Base-by-base conservation (phyloP, 164 flowering plant species). In the Piper betle region DNA sequence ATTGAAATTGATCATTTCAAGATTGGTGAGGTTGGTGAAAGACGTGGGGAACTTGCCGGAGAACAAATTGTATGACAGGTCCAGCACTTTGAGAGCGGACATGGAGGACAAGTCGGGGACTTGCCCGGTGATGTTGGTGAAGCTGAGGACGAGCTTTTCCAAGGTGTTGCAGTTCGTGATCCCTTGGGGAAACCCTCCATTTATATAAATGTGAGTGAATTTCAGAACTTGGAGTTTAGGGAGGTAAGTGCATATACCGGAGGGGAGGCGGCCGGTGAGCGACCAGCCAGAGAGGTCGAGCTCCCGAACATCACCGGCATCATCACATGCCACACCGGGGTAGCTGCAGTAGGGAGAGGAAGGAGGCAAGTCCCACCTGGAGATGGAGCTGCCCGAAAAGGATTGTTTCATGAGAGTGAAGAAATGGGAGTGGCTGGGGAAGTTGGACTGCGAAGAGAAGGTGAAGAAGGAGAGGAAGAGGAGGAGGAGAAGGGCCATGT, bases 21-120 rank as follows among this genome's bases (percentile, higher is more conserved):
- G 86, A 64, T 74, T 73, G 59, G 90, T 80, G 58, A 93, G 91
- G 64, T 83, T 90, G 39, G 74, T 61, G 6, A 93, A 55, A 0
- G 96, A 86, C 62, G 80, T 6, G 2, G 94, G 98, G 55, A 93
- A 93, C 6, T 81, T 68, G 0, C 98, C 97, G 0, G 68, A 66
- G 74, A 87, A 85, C 40, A 5, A 53, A 62, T 87, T 89, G 69
- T 72, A 75, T 1, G 98, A 84, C 37, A 93, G 63, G 68, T 89
- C 89, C 7, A 93, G 81, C 5, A 77, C 4, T 50, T 76, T 61
- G 40, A 93, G 75, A 38, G 81, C 73, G 50, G 66, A 62, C 82
- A 93, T n/a, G 0, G 73, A 67, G 1, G 88, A 80, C 20, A 93
- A 75, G 65, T 88, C 75, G 0, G 97, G 97, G 20, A 90, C 66